Percentiles rank a stretch among this genome's conserved stretches.
These are phyloP conservation scores for Xylariomycetidae sp. DNA, from an alignment of 2,329 filamentous ascomycete species.

Conservation along the genomic window DNA sequence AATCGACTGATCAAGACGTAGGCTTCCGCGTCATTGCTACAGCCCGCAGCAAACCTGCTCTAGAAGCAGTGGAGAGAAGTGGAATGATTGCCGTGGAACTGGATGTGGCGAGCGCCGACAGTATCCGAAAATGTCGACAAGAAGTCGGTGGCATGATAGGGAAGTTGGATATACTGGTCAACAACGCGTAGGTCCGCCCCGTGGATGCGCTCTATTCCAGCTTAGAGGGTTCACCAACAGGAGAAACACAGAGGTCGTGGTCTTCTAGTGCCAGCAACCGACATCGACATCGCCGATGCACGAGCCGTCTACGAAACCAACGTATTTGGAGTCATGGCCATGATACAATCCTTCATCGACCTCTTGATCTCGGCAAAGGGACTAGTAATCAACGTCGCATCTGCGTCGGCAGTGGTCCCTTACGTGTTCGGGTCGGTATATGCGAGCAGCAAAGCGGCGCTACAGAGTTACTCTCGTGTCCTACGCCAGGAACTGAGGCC, in stretches of 20 bases:
- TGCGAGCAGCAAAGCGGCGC: constrained; percentile 45
- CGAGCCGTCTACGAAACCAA: constrained; percentile 49
- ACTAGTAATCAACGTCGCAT: constrained; percentile 48
- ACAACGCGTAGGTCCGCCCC: constrained; percentile 42
- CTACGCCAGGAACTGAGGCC: constrained; percentile 46
- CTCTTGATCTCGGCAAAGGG: constrained; percentile 42
- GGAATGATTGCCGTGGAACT: background rate
- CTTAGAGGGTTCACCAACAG: constrained; percentile 42
- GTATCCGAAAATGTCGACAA: background rate
- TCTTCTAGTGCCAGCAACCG: constrained; percentile 33
- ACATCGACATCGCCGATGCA: constrained; percentile 45
- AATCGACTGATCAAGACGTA: background rate
- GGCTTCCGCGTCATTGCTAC: background rate
- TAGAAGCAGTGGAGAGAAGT: background rate
- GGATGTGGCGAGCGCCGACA: background rate
- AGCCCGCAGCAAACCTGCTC: background rate
- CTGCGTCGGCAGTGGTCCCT: constrained; percentile 39
- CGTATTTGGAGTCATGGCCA: constrained; percentile 50
- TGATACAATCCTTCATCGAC: constrained; percentile 40
- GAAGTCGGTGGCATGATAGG: background rate
- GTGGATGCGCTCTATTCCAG: too few relatives aligned
- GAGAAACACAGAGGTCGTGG: constrained; percentile 15
- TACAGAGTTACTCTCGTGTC: constrained; percentile 44
- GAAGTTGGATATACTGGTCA: constrained; percentile 20
- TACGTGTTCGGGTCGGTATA: constrained; percentile 47